Evolutionary conservation across 192 early-diverging fungal species (phyloP).

Genomic region (Podochytrium sp.): DNA sequence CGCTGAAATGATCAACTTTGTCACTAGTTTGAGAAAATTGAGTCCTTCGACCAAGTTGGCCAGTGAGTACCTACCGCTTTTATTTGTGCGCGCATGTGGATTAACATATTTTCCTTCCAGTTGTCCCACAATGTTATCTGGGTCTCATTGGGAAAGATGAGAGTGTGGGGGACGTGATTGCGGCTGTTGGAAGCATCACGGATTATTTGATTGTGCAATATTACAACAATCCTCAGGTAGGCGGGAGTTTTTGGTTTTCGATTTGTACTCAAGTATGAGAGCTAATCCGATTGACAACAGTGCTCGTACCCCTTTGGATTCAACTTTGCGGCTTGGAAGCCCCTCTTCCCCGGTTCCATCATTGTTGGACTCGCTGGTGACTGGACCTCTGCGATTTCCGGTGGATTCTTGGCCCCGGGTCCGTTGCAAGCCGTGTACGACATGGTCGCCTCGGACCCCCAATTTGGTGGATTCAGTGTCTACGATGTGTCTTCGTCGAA

Average conservation of each 20-base stretch:
- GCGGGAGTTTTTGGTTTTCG: neutral
- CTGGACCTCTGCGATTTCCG: constrained; percentile 27
- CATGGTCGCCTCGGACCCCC: neutral
- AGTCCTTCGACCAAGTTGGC: constrained; percentile 25
- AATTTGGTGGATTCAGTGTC: constrained; percentile 18
- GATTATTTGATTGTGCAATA: constrained; percentile 22
- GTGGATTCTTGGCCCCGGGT: constrained; percentile 22
- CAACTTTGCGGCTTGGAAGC: constrained; percentile 19
- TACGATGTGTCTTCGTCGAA: constrained; percentile 25
- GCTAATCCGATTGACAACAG: neutral
- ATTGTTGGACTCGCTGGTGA: constrained; percentile 28
- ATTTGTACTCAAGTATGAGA: neutral
- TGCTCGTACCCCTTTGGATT: constrained; percentile 29
- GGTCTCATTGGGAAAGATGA: constrained; percentile 17
- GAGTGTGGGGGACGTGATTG: constrained; percentile 20
- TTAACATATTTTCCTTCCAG: neutral
- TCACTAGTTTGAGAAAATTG: constrained; percentile 11
- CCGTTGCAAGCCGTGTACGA: constrained; percentile 29
- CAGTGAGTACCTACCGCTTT: neutral
- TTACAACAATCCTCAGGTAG: neutral
- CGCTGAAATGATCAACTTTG: constrained; percentile 24
- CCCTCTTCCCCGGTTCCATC: neutral
- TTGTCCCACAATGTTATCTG: constrained; percentile 28
- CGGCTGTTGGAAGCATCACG: neutral
- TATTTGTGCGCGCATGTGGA: too few relatives aligned